Evolutionary conservation across 2,329 filamentous ascomycete genomes (phyloP).

Genomic region (Tolypocladium paradoxum): DNA sequence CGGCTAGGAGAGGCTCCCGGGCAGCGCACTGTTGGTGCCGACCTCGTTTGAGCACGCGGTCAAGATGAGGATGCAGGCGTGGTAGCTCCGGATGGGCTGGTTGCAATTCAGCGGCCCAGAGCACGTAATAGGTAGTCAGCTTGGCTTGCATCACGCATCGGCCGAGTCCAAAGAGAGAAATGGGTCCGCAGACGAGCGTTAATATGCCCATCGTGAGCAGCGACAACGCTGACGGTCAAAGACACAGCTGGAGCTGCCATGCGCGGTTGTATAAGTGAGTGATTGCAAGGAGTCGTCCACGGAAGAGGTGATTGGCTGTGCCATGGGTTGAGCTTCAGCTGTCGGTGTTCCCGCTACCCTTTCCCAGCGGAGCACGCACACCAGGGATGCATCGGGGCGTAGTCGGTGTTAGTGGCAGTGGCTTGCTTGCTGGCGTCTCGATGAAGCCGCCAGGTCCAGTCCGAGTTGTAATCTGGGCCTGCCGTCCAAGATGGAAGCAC

Average conservation of each 20-base stretch:
- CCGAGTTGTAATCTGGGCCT: background rate
- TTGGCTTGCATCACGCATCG: background rate
- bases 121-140: background rate
- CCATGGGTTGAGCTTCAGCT: background rate
- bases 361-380: background rate
- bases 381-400: background rate
- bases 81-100: conserved; percentile 18
- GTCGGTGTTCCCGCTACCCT: background rate
- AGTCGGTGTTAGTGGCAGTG: background rate
- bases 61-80: conserved; percentile 15
- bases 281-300: background rate
- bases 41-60: conserved; percentile 13
- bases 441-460: background rate
- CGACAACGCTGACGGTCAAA: background rate
- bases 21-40: conserved; percentile 13
- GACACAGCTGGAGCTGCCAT: background rate
- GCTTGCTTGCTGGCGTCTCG: background rate
- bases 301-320: background rate
- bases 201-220: background rate
- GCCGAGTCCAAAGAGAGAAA: background rate
- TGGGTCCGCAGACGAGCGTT: background rate
- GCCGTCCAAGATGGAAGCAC: background rate
- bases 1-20: too few relatives aligned
- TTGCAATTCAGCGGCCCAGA: background rate
- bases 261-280: background rate